Percentiles rank a stretch among this genome's conserved stretches.
phyloP scores from a whole-genome alignment of 2,329 filamentous ascomycete genomes.

The Stagonosporopsis rhizophila region DNA sequence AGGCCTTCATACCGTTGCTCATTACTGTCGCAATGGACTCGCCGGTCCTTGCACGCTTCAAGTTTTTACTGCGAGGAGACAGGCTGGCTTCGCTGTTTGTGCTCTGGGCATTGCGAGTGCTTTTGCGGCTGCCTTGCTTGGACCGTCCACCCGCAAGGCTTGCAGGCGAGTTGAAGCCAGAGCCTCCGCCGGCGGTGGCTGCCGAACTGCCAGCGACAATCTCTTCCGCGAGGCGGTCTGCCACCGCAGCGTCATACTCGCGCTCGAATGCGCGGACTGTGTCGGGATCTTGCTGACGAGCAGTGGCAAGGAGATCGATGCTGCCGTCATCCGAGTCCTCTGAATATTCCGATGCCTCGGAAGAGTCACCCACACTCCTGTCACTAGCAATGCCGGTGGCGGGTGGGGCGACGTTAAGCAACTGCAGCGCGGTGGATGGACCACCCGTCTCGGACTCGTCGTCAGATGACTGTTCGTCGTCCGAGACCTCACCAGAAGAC shows the following conservation, averaged over 20 bases:
- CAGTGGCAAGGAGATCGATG: slow-evolving; percentile 56
- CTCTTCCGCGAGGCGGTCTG: slow-evolving; percentile 57
- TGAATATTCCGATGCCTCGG: slow-evolving; percentile 8
- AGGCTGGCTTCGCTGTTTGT: slow-evolving; percentile 7
- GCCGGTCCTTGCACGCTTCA: slow-evolving; percentile 24
- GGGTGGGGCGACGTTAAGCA: slow-evolving; percentile 36
- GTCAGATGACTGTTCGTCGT: slow-evolving; percentile 45
- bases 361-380: slow-evolving; percentile 1
- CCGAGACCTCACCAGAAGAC: slow-evolving; percentile 45
- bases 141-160: neutral
- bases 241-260: slow-evolving; percentile 56
- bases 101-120: neutral
- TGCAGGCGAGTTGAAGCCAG: slow-evolving; percentile 54
- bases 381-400: neutral
- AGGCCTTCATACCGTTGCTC: slow-evolving; percentile 4
- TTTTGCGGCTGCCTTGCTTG: neutral
- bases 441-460: slow-evolving; percentile 27
- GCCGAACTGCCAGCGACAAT: slow-evolving; percentile 59
- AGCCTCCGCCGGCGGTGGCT: slow-evolving; percentile 58
- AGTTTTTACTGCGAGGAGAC: slow-evolving; percentile 9
- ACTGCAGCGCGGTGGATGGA: slow-evolving; percentile 36
- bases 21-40: slow-evolving; percentile 8
- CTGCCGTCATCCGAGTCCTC: slow-evolving; percentile 41
- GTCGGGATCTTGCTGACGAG: slow-evolving; percentile 53
- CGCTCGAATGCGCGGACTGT: slow-evolving; percentile 51